A percentile compares a stretch with the other conserved stretches of the same genome.
phyloP scores from a whole-genome alignment of 495 filamentous ascomycete species.

The Penicillium arizonense region DNA sequence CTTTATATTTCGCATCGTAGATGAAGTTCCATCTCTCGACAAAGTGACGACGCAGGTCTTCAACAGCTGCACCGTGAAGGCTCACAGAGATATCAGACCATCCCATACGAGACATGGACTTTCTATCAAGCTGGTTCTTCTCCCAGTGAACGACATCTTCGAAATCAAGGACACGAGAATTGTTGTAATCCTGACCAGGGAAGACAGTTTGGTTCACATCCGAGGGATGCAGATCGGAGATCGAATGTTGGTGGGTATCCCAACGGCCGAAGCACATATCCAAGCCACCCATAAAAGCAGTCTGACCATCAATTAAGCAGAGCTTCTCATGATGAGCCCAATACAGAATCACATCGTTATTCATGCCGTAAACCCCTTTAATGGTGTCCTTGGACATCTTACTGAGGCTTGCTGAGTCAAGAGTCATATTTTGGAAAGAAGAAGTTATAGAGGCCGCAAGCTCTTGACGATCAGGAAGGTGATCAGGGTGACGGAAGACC shows the following conservation, averaged over 20 bases:
- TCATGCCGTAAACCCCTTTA: conserved; percentile 75
- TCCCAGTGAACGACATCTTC: conserved; percentile 80
- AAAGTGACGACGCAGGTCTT: conserved; percentile 78
- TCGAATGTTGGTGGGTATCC: conserved; percentile 70
- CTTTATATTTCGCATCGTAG: conserved; percentile 75
- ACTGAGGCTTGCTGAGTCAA: conserved; percentile 50
- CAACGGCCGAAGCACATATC: conserved; percentile 64
- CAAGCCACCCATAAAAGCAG: conserved; percentile 84
- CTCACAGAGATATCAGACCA: conserved; percentile 90
- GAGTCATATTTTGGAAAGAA: conserved; percentile 51
- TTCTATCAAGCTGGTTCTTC: conserved; percentile 82
- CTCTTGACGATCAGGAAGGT: conserved; percentile 68
- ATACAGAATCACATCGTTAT: conserved; percentile 80
- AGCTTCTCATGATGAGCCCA: conserved; percentile 98
- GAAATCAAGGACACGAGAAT: conserved; percentile 85
- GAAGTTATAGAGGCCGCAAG: conserved; percentile 48
- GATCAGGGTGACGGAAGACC: conserved; percentile 91
- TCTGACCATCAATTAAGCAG: conserved; percentile 72
- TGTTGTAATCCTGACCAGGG: conserved; percentile 94
- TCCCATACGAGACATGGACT: conserved; percentile 81
- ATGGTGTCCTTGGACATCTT: conserved; percentile 65
- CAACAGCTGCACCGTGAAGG: conserved; percentile 73
- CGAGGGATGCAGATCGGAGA: conserved; percentile 81
- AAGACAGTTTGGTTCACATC: conserved; percentile 75
- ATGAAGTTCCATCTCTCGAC: conserved; percentile 93